Evolutionary conservation across 2,329 filamentous ascomycete genomes (phyloP).

Genomic region (Hypoxylon rubiginosum): DNA sequence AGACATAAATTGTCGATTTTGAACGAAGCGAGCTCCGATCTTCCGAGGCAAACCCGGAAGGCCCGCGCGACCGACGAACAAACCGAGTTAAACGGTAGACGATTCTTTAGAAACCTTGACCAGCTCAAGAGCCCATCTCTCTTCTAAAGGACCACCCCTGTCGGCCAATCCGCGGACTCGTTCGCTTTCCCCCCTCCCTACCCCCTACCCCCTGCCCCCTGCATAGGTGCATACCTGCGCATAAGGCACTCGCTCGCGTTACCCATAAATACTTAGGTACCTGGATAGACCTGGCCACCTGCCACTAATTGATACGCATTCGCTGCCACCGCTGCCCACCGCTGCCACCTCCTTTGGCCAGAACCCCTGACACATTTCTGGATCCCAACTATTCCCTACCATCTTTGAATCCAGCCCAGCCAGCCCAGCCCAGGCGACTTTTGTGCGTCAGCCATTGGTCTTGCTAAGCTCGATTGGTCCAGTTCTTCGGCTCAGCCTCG

Average conservation of each 20-base stretch:
- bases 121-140: no score
- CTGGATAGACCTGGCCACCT: slow-evolving; percentile 27
- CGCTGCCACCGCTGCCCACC: slow-evolving; percentile 35
- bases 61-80: slow-evolving; percentile 34
- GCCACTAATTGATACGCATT: slow-evolving; percentile 36
- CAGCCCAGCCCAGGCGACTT: slow-evolving; percentile 47
- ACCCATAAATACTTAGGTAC: not conserved
- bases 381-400: not conserved
- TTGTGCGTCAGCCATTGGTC: slow-evolving; percentile 49
- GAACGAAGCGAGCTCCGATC: slow-evolving; percentile 31
- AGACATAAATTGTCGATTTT: slow-evolving; percentile 27
- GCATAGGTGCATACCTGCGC: slow-evolving; percentile 22
- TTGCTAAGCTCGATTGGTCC: slow-evolving; percentile 41
- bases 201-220: slow-evolving; percentile 28
- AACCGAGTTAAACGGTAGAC: slow-evolving; percentile 12
- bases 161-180: slow-evolving; percentile 17
- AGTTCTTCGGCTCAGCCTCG: slow-evolving; percentile 52
- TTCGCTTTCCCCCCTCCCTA: not conserved
- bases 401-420: slow-evolving; percentile 42
- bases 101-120: not conserved
- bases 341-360: slow-evolving; percentile 28
- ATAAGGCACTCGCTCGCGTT: not conserved
- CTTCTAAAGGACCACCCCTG: slow-evolving; percentile 6
- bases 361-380: slow-evolving; percentile 32
- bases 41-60: slow-evolving; percentile 38